Conservation (phyloP, 2,329 filamentous ascomycete species). For the Endocalyx cinctus region DNA sequence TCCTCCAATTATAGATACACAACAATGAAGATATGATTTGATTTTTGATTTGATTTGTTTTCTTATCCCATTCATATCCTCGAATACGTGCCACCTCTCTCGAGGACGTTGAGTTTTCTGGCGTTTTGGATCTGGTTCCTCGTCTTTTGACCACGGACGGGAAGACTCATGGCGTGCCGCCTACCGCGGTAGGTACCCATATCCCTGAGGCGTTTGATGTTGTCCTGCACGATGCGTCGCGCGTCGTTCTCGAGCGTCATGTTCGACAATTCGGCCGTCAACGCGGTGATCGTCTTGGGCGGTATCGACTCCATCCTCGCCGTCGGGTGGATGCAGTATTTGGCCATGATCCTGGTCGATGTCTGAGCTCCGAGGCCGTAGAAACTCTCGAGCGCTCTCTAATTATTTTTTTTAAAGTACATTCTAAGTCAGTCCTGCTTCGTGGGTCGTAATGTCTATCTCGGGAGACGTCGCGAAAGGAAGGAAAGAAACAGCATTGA, state of each 20-base stretch:
- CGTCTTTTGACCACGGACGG: conserved; percentile 85
- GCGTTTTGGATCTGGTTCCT: conserved; percentile 64
- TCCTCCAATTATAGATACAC: no score
- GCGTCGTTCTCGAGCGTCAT: conserved; percentile 96
- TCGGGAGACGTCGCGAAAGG: conserved; percentile 6
- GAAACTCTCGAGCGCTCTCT: conserved; percentile 77
- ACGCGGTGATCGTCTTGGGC: conserved; percentile 70
- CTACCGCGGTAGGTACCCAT: conserved; percentile 87
- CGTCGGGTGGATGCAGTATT: conserved; percentile 80
- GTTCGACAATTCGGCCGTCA: conserved; percentile 79
- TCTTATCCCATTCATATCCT: no score
- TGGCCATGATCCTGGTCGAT: conserved; percentile 75
- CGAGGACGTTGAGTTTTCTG: conserved; percentile 57
- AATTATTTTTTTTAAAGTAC: no score
- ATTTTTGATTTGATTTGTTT: no score
- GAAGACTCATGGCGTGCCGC: conserved; percentile 87
- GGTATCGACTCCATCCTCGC: conserved; percentile 72
- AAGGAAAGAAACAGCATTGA: conserved; percentile 5
- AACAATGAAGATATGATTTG: no score
- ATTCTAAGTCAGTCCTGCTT: no score
- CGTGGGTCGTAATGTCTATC: no score
- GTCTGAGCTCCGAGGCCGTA: conserved; percentile 74
- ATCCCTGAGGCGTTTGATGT: conserved; percentile 81
- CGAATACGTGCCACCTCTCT: conserved; percentile 40
- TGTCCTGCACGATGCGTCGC: conserved; percentile 70